These are phyloP conservation scores for Artemisia tridentata DNA, from an alignment of 129 eudicot genomes.

Conservation along the genomic window DNA sequence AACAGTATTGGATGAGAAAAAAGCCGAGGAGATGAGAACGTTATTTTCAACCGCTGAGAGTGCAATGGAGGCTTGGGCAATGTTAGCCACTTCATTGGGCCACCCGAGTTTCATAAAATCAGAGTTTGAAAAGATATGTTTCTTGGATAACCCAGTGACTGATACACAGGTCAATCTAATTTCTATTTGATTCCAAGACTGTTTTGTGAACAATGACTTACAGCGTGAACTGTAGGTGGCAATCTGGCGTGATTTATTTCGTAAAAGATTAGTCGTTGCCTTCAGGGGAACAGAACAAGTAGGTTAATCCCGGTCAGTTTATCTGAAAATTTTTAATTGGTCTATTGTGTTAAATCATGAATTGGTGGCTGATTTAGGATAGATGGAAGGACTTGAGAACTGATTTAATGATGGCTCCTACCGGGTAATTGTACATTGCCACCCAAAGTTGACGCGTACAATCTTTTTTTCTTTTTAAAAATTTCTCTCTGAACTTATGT, in stretches of 20 bases:
- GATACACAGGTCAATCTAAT: constrained; percentile 68
- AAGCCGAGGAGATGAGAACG: constrained; percentile 80
- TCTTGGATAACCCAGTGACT: constrained; percentile 75
- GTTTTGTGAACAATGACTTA: constrained; percentile 15
- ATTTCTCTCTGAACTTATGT: constrained; percentile 14
- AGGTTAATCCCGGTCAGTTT: constrained; percentile 25
- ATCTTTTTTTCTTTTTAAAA: constrained; percentile 9
- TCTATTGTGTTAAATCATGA: constrained; percentile 22
- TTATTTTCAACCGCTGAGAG: constrained; percentile 94
- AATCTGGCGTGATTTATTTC: constrained; percentile 79
- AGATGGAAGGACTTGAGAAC: constrained; percentile 95
- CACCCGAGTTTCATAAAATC: constrained; percentile 86
- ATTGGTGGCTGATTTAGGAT: constrained; percentile 46
- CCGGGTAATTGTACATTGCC: constrained; percentile 58
- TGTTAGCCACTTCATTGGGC: constrained; percentile 91
- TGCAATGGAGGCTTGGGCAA: constrained; percentile 99
- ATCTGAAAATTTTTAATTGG: not conserved
- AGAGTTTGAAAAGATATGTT: constrained; percentile 84
- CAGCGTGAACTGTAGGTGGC: constrained; percentile 62
- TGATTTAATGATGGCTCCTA: constrained; percentile 87
- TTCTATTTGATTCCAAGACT: constrained; percentile 7
- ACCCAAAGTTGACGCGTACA: constrained; percentile 11
- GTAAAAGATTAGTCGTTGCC: constrained; percentile 84
- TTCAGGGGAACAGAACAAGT: constrained; percentile 99
- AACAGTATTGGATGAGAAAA: constrained; percentile 56